Conservation (phyloP, 164 flowering plant genomes). For the Macadamia integrifolia region DNA sequence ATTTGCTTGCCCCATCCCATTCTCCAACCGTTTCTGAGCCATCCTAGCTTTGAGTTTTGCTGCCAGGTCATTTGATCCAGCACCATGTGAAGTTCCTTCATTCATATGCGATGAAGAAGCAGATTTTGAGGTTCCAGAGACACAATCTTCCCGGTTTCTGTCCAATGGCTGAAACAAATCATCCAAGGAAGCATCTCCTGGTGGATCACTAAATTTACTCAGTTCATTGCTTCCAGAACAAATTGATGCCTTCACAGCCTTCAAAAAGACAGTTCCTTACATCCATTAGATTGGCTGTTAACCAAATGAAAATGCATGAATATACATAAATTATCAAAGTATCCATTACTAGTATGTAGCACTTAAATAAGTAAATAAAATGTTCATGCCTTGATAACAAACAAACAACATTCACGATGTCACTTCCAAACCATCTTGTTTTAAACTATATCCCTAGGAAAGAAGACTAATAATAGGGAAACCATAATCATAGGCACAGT, state of each 20-base stretch:
- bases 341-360: not conserved
- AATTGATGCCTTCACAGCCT: conserved; percentile 50
- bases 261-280: conserved; percentile 15
- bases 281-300: conserved; percentile 7
- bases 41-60: conserved; percentile 77
- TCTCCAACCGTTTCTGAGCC: conserved; percentile 84
- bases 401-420: too few relatives aligned
- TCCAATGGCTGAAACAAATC: conserved; percentile 87
- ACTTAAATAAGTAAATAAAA: too few relatives aligned
- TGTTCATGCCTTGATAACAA: too few relatives aligned
- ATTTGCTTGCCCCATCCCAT: conserved; percentile 61
- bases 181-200: conserved; percentile 94
- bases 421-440: too few relatives aligned
- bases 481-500: too few relatives aligned
- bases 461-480: too few relatives aligned
- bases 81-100: conserved; percentile 34
- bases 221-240: conserved; percentile 53
- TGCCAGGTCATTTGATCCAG: conserved; percentile 78
- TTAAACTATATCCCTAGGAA: too few relatives aligned
- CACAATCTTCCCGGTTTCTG: conserved; percentile 40
- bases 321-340: not conserved
- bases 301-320: not conserved
- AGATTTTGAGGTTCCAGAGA: conserved; percentile 73
- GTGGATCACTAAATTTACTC: conserved; percentile 90
- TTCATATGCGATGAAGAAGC: conserved; percentile 49